Evolutionary conservation across 2,329 filamentous ascomycete species (phyloP).

Genomic region (Trichoderma sp.): DNA sequence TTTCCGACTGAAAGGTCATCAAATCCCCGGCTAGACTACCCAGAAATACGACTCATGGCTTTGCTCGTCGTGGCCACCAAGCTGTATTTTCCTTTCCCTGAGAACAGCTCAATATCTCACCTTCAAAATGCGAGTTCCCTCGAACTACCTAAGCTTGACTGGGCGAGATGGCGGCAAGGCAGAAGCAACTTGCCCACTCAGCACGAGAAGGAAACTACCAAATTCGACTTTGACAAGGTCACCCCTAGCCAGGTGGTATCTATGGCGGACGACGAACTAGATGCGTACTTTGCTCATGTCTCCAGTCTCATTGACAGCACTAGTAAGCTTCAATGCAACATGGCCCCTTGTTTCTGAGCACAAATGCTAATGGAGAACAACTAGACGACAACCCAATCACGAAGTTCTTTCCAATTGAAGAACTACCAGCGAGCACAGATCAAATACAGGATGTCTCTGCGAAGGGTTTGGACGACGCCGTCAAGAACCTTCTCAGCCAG

Average conservation of each 20-base stretch:
- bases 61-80: conserved; percentile 77
- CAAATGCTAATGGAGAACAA: not conserved
- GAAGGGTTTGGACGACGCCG: conserved; percentile 35
- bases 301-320: conserved; percentile 39
- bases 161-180: conserved; percentile 66
- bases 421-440: conserved; percentile 20
- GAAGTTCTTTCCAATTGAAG: conserved; percentile 43
- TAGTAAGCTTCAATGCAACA: conserved; percentile 35
- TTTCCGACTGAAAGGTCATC: conserved; percentile 55
- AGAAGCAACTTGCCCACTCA: conserved; percentile 41
- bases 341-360: not conserved
- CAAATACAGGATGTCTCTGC: conserved; percentile 34
- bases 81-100: conserved; percentile 74
- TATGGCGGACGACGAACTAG: conserved; percentile 63
- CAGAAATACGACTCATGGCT: conserved; percentile 74
- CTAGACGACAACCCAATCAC: conserved; percentile 38
- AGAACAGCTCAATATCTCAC: conserved; percentile 45
- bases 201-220: conserved; percentile 26
- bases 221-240: conserved; percentile 52
- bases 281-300: conserved; percentile 62
- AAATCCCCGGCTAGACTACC: conserved; percentile 59
- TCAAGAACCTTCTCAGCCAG: conserved; percentile 33
- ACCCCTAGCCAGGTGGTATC: conserved; percentile 63
- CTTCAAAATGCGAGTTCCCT: conserved; percentile 20
- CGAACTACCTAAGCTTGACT: conserved; percentile 57